phyloP scores from a whole-genome alignment of 192 early-diverging fungal species.

The Umbelopsis sp. region DNA sequence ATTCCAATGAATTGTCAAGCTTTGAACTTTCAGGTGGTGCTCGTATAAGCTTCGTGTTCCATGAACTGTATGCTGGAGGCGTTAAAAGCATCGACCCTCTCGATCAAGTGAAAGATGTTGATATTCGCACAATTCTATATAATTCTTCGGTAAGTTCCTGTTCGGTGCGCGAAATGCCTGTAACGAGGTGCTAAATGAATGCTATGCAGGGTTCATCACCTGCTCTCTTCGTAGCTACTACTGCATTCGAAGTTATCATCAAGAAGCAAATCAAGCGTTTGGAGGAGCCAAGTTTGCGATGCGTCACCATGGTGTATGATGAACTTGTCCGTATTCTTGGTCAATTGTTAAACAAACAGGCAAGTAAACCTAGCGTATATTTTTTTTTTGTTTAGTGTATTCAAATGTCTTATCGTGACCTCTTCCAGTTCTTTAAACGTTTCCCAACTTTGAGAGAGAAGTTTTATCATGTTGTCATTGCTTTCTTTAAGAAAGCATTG shows the following conservation, averaged over 20 bases:
- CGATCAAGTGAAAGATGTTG: conserved; percentile 98
- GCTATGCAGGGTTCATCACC: conserved; percentile 83
- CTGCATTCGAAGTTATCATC: conserved; percentile 97
- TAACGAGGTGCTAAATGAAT: background rate
- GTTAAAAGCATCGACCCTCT: conserved; percentile 96
- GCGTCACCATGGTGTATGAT: conserved; percentile 95
- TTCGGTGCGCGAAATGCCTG: background rate
- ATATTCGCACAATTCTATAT: conserved; percentile 98
- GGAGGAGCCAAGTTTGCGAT: conserved; percentile 97
- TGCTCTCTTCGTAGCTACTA: conserved; percentile 96
- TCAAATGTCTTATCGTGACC: background rate
- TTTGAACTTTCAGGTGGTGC: conserved; percentile 98
- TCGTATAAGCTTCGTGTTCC: conserved; percentile 98
- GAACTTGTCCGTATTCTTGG: conserved; percentile 96
- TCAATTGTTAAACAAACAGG: conserved; percentile 88
- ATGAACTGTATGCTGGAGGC: conserved; percentile 93
- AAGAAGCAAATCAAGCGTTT: conserved; percentile 99
- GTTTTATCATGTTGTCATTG: conserved; percentile 91
- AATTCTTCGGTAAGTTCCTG: conserved; percentile 78
- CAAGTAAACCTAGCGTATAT: conserved; percentile 26
- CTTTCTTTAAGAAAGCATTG: conserved; percentile 91
- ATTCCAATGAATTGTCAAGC: conserved; percentile 90
- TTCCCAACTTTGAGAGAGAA: conserved; percentile 94
- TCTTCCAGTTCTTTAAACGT: conserved; percentile 80
- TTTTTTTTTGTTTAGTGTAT: background rate